Evolutionary conservation across 495 filamentous ascomycete genomes (phyloP).

Genomic region (Trichoderma asperelloides): DNA sequence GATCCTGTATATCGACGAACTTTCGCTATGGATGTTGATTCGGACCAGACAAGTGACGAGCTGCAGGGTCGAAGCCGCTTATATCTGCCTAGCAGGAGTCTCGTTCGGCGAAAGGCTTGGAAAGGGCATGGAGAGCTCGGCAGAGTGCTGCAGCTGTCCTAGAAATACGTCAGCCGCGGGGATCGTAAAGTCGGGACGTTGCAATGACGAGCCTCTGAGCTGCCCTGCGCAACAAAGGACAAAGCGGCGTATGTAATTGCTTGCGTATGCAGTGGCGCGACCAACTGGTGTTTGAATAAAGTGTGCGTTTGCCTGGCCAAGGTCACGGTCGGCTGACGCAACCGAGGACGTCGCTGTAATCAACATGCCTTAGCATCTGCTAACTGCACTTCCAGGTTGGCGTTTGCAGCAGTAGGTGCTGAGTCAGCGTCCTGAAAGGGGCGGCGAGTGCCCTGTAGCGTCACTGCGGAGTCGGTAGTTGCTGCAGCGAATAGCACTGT

Average conservation of each 20-base stretch:
- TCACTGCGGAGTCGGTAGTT: not conserved
- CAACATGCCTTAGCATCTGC: not conserved
- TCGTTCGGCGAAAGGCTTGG: not conserved
- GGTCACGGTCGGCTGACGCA: constrained; percentile 3
- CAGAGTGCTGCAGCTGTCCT: not conserved
- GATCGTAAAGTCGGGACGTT: not conserved
- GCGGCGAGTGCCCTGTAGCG: too few relatives aligned
- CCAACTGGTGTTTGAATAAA: not conserved
- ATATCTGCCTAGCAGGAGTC: not conserved
- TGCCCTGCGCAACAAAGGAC: not conserved
- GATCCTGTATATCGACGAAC: not conserved
- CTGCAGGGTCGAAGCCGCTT: not conserved
- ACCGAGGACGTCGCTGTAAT: not conserved
- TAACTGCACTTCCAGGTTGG: not conserved
- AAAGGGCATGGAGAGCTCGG: not conserved
- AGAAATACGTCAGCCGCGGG: not conserved
- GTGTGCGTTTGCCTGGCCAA: not conserved
- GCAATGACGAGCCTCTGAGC: not conserved
- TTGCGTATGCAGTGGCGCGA: not conserved
- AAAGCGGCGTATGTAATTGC: not conserved
- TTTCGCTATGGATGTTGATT: not conserved
- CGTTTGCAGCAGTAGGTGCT: not conserved
- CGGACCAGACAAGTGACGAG: not conserved
- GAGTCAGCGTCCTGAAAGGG: not conserved
- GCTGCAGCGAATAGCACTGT: too few relatives aligned